phyloP scores from a whole-genome alignment of 2,329 filamentous ascomycete genomes.

The Nemania serpens region DNA sequence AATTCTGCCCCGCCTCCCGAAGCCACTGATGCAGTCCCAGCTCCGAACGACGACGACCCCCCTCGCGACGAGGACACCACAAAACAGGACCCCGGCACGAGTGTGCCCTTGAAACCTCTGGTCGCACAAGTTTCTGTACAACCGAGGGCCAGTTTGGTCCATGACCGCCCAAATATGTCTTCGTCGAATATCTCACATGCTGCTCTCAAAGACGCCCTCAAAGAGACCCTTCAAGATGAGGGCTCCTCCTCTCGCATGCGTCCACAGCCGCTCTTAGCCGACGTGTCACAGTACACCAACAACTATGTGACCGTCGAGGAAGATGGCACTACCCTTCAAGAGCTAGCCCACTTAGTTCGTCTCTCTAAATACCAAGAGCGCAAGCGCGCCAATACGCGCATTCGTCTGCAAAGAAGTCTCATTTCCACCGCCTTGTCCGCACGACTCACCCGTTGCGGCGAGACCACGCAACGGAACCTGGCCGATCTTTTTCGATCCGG shows the following conservation, averaged over 20 bases:
- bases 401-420: slow-evolving; percentile 74
- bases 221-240: slow-evolving; percentile 46
- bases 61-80: slow-evolving; percentile 40
- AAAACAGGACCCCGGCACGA: slow-evolving; percentile 44
- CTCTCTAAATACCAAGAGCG: slow-evolving; percentile 82
- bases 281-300: slow-evolving; percentile 70
- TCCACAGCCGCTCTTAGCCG: slow-evolving; percentile 63
- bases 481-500: slow-evolving; percentile 79
- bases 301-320: slow-evolving; percentile 62
- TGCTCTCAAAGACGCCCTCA: slow-evolving; percentile 35
- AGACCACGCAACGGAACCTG: slow-evolving; percentile 74
- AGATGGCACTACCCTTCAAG: slow-evolving; percentile 72
- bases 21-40: slow-evolving; percentile 47
- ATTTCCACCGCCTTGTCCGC: slow-evolving; percentile 76
- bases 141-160: slow-evolving; percentile 16
- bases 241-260: slow-evolving; percentile 49
- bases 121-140: slow-evolving; percentile 41
- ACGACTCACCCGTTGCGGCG: slow-evolving; percentile 74
- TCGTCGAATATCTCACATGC: slow-evolving; percentile 42
- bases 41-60: slow-evolving; percentile 51
- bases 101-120: slow-evolving; percentile 53
- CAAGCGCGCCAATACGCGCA: slow-evolving; percentile 73
- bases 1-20: slow-evolving; percentile 50
- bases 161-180: slow-evolving; percentile 35
- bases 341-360: slow-evolving; percentile 77